Conservation (phyloP, 345 rosid species). For the Clausena lansium region DNA sequence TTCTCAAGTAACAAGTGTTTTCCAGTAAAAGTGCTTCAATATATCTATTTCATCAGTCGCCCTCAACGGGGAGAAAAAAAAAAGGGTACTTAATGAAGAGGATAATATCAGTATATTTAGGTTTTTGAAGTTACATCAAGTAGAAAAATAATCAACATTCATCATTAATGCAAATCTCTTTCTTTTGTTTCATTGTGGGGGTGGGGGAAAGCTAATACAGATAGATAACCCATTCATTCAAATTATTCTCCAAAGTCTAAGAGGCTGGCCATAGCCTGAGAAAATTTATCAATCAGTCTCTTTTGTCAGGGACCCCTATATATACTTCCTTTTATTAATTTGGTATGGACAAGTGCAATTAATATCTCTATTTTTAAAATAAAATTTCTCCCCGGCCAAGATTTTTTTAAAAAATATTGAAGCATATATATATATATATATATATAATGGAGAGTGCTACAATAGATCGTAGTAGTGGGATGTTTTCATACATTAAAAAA, state of each 20-base stretch:
- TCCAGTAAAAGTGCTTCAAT: background rate
- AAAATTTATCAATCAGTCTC: background rate
- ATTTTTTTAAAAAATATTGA: background rate
- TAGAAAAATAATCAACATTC: background rate
- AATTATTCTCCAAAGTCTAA: conserved; percentile 27
- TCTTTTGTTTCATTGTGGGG: conserved; percentile 2
- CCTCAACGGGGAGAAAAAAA: too few relatives aligned
- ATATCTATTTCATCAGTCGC: background rate
- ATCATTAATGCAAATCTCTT: background rate
- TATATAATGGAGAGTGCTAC: too few relatives aligned
- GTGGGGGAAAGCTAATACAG: conserved; percentile 5
- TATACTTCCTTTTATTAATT: conserved; percentile 10
- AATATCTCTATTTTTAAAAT: conserved; percentile 6
- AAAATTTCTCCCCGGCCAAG: conserved; percentile 5
- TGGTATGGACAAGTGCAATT: background rate
- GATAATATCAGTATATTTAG: background rate
- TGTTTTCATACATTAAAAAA: background rate
- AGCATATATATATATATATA: background rate
- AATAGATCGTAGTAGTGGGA: conserved; percentile 6
- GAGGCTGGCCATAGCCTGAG: conserved; percentile 15
- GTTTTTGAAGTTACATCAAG: background rate
- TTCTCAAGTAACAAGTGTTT: background rate
- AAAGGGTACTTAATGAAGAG: background rate
- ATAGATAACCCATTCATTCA: conserved; percentile 1
- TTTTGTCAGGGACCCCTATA: conserved; percentile 26